A percentile compares a stretch with the other conserved stretches of the same genome.
phyloP scores from a whole-genome alignment of 306 rosid genomes.

The Boehmeria nivea region DNA sequence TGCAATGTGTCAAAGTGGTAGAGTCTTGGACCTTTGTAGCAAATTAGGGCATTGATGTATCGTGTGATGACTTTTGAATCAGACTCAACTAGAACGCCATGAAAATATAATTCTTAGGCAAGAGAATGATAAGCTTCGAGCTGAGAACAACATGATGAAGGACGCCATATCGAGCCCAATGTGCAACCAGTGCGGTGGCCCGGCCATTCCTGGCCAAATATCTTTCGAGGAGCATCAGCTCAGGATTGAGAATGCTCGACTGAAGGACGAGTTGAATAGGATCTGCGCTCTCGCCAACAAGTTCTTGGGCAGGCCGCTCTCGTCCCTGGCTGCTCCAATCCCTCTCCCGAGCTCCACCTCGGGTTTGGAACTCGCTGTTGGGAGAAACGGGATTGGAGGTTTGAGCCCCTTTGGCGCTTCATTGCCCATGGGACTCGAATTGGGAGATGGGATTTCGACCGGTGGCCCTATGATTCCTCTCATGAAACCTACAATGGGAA shows the following conservation, averaged over 20 bases:
- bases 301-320: constrained; percentile 62
- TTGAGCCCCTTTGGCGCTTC: constrained; percentile 28
- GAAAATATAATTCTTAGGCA: constrained; percentile 74
- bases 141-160: constrained; percentile 65
- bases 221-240: constrained; percentile 76
- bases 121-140: constrained; percentile 81
- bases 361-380: constrained; percentile 58
- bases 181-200: constrained; percentile 77
- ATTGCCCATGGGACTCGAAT: constrained; percentile 50
- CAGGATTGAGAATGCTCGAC: constrained; percentile 69
- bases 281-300: constrained; percentile 47
- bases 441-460: constrained; percentile 47
- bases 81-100: constrained; percentile 89
- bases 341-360: constrained; percentile 31
- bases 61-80: constrained; percentile 22
- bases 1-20: not conserved
- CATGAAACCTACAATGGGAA: constrained; percentile 30
- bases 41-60: too few species aligned
- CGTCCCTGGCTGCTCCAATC: constrained; percentile 33
- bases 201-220: constrained; percentile 69
- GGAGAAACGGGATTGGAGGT: constrained; percentile 52
- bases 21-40: too few species aligned
- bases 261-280: constrained; percentile 63
- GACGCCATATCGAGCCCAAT: constrained; percentile 64
- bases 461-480: constrained; percentile 27